Conservation (phyloP, 2,329 filamentous ascomycete species). For the Hymenoscyphus scutula region DNA sequence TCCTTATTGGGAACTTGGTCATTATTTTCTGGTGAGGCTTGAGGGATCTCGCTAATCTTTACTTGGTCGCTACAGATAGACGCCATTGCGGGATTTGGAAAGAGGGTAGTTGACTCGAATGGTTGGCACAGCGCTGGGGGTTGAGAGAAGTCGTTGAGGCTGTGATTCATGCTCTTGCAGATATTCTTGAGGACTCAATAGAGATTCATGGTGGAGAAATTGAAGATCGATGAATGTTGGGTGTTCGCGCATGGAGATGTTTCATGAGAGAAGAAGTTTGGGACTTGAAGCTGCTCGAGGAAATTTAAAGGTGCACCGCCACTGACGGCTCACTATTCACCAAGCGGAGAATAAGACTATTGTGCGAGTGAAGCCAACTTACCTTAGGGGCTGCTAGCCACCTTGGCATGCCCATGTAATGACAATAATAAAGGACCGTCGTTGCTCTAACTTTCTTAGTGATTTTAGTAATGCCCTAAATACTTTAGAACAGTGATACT, state of each 20-base stretch:
- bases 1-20: background rate
- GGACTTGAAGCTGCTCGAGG: background rate
- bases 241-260: background rate
- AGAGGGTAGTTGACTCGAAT: background rate
- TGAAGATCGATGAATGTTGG: background rate
- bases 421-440: too few relatives aligned
- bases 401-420: too few relatives aligned
- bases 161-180: background rate
- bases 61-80: background rate
- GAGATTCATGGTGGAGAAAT: background rate
- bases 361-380: too few relatives aligned
- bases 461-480: too few relatives aligned
- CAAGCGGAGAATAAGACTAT: background rate
- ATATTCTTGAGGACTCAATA: background rate
- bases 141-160: background rate
- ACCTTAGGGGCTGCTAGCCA: too few relatives aligned
- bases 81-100: background rate
- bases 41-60: background rate
- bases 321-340: background rate
- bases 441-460: too few relatives aligned
- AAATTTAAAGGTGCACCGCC: background rate
- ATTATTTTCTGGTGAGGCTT: background rate
- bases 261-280: background rate
- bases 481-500: too few relatives aligned
- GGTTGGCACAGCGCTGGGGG: background rate